phyloP scores from a whole-genome alignment of 805 yeast genomes.

The Dipodascus albidus region DNA sequence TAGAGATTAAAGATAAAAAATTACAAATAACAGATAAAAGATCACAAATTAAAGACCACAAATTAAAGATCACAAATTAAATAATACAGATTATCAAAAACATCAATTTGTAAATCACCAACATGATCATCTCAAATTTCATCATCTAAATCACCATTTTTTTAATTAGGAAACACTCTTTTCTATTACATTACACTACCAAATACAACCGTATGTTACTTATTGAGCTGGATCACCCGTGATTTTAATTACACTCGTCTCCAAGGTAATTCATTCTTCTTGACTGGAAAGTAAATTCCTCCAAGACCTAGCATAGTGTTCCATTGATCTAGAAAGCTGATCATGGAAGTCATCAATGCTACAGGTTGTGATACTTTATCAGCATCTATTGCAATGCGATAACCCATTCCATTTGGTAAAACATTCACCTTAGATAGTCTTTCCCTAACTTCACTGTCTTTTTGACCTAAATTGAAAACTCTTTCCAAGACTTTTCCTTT shows the following conservation, averaged over 20 bases:
- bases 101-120: too few relatives aligned
- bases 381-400: slow-evolving; percentile 44
- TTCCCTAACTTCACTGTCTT: slow-evolving; percentile 51
- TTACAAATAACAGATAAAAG: too few relatives aligned
- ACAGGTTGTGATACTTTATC: slow-evolving; percentile 43
- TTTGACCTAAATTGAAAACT: slow-evolving; percentile 49
- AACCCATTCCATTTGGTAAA: slow-evolving; percentile 43
- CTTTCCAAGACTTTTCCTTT: slow-evolving; percentile 46
- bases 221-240: not conserved
- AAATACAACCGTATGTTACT: not conserved
- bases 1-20: too few relatives aligned
- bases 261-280: slow-evolving; percentile 41
- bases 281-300: slow-evolving; percentile 50
- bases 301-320: slow-evolving; percentile 49
- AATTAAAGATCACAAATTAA: too few relatives aligned
- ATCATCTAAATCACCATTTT: too few relatives aligned
- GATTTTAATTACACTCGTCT: slow-evolving; percentile 38
- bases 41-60: too few relatives aligned
- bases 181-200: not conserved
- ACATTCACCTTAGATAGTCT: slow-evolving; percentile 44
- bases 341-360: slow-evolving; percentile 48
- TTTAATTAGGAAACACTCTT: too few relatives aligned
- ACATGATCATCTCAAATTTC: too few relatives aligned
- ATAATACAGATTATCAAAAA: too few relatives aligned
- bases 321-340: slow-evolving; percentile 58